Percentiles rank a stretch among this genome's conserved stretches.
Conservation (phyloP, 1,139 yeast species). For the Magnusiomyces suaveolens region DNA sequence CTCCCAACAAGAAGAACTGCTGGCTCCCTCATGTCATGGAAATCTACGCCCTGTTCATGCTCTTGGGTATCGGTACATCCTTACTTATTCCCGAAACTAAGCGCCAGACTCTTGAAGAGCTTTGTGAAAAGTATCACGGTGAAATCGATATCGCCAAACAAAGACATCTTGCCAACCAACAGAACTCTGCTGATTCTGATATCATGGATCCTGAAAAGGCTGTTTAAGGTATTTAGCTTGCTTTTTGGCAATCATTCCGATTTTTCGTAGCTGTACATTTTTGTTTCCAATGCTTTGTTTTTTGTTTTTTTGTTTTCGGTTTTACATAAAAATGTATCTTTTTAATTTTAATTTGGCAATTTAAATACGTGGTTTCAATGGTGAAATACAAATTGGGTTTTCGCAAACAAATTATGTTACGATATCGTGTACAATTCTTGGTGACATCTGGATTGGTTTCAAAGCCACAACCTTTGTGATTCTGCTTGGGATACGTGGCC, state of each 20-base stretch:
- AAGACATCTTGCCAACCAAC: constrained; percentile 7
- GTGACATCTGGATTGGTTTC: no score
- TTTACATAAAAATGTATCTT: no score
- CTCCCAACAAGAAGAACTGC: constrained; percentile 51
- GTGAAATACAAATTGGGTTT: no score
- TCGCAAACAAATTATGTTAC: no score
- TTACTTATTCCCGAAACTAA: constrained; percentile 78
- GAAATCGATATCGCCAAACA: constrained; percentile 48
- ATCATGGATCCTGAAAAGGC: background rate
- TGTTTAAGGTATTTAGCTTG: background rate
- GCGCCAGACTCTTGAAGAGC: constrained; percentile 78
- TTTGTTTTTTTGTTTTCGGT: background rate
- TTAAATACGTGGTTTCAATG: no score
- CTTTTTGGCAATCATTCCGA: no score
- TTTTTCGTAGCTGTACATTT: background rate
- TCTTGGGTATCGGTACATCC: constrained; percentile 57
- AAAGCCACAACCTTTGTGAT: no score
- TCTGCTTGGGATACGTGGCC: no score
- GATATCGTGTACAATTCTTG: no score
- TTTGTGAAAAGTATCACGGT: constrained; percentile 67
- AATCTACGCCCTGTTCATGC: constrained; percentile 85
- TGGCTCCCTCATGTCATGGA: constrained; percentile 87
- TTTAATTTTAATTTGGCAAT: background rate
- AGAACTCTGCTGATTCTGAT: background rate
- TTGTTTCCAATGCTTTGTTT: background rate